Base-by-base conservation (phyloP, 2,329 filamentous ascomycete species). In the Xylaria sp. region DNA sequence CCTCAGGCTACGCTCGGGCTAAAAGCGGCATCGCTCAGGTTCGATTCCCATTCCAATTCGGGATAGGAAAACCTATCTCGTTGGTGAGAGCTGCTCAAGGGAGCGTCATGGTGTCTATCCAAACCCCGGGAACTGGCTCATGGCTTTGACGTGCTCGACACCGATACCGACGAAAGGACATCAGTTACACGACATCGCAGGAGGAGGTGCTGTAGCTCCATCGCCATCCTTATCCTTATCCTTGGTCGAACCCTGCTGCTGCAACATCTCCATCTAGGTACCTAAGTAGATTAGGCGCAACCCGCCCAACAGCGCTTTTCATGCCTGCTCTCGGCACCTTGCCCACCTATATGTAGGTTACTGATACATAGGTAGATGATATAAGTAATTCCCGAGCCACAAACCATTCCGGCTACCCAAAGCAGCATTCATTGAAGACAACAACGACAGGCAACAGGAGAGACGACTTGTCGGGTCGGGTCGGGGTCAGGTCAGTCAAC, bases 1-100 rank as follows among this genome's bases (percentile, higher is more conserved):
- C n/a, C n/a, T 23, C 23, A 23, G 2, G 23, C 23, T 23, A 23
- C 23, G 23, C 23, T 23, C 23, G 2, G 23, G 23, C 28, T 31
- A 31, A 31, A 31, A 31, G 28, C 28, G 28, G 28, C 28, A 31
- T 31, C 28, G 28, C 28, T 31, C 28, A 31, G 28, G 28, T 31
- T 31, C 28, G 28, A 31, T 3, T 31, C 28, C 28, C 28, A 31
- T 7, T 31, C 28, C 28, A 3, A 31, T 31, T 31, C 28, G 28
- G 28, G 28, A 31, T 31, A 31, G 28, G 28, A 31, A 31, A 31
- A 31, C 28, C 28, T 31, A 31, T 31, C 6, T 31, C 28, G 23
- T 23, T 23, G 23, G 23, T 23, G 56, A 53, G 33, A 44, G 61
- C 28, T 31, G 67, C 31, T 44, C 59, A 46, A 59, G 38, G 38